These are phyloP conservation scores for Aspergillus thermomutatus DNA, from an alignment of 2,329 filamentous ascomycete genomes.

Conservation along the genomic window DNA sequence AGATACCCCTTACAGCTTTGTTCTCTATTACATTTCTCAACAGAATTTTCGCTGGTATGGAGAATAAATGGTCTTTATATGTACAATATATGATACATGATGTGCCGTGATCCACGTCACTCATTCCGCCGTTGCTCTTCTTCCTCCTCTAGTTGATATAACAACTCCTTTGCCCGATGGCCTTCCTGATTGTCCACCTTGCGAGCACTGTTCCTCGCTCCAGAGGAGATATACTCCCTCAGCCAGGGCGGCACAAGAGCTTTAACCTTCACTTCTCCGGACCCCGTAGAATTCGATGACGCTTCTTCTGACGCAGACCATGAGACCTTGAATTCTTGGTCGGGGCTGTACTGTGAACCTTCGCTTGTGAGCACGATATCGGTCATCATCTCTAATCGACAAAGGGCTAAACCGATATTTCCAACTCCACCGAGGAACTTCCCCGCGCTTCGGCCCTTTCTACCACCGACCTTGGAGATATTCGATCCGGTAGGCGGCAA, in stretches of 20 bases:
- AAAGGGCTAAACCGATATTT: conserved; percentile 82
- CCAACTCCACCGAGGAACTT: conserved; percentile 77
- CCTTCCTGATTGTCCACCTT: conserved; percentile 23
- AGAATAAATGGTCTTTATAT: conserved; percentile 18
- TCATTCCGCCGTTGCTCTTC: conserved; percentile 25
- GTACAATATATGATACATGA: conserved; percentile 17
- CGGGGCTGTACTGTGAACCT: conserved; percentile 56
- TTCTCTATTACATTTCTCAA: background rate
- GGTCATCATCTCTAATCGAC: conserved; percentile 87
- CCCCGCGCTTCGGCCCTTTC: conserved; percentile 67
- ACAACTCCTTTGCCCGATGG: conserved; percentile 33
- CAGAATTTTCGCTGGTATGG: conserved; percentile 6
- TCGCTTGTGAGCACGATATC: conserved; percentile 69
- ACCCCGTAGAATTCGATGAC: conserved; percentile 25
- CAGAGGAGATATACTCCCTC: conserved; percentile 41
- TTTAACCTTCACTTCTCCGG: conserved; percentile 58
- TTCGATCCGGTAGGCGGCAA: conserved; percentile 45
- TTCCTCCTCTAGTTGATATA: conserved; percentile 37
- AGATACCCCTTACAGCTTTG: conserved; percentile 22
- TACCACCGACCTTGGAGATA: conserved; percentile 50
- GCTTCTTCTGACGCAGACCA: conserved; percentile 47
- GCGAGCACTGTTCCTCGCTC: conserved; percentile 34
- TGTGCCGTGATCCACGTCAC: conserved; percentile 7
- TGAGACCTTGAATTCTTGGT: conserved; percentile 60
- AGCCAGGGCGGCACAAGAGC: conserved; percentile 83